Base-by-base conservation (phyloP, 1,284 basidiomycete species). In the Dichomitus squalens region DNA sequence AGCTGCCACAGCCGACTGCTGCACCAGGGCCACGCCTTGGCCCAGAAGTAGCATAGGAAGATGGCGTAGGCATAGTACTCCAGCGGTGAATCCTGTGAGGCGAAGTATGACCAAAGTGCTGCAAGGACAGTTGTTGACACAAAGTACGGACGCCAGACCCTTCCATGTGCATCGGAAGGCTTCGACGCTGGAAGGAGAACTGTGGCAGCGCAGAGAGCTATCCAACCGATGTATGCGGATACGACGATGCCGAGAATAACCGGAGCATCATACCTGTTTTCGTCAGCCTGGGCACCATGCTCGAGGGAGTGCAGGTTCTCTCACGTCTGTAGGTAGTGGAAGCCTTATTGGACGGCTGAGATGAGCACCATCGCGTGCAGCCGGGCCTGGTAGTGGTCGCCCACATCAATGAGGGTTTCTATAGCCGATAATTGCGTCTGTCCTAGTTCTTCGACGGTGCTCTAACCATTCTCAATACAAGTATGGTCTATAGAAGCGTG, bases 251-350 rank as follows among this genome's bases (percentile, higher is more conserved):
- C 73, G 20, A 86, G 83, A 25, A 96, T 86, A 38, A 94, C 73
- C 29, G 83, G 77, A 39, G 91, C 86, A 67, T 96, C 92, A 68
- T 95, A 88, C 18, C 84, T 85, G 63, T 4, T 3, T 18, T 7
- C 14, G n/a, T 16, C 21, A 2, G 47, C 57, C 12, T 43, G n/a
- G n/a, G n/a, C n/a, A n/a, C 25, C 27, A 18, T n/a, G 14, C 23
- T 40, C 3, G 4, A 47, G 16, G n/a, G n/a, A 2, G 2, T 4
- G 12, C 12, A 0, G 16, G 14, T 16, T 4, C 12, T 65, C 75
- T 53, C 53, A 92, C 71, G 90, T 93, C 72, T 95, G 90, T 5
- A 95, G 80, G 70, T 95, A 96, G 44, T 84, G 82, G 18, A 93
- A 75, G 0, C 93, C 93, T 47, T 79, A 73, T 4, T 95, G 75